Evolutionary conservation across 441 rosid species (phyloP), one percentile per base, ranked within the genome.

Genomic region (Erodium texanum): DNA sequence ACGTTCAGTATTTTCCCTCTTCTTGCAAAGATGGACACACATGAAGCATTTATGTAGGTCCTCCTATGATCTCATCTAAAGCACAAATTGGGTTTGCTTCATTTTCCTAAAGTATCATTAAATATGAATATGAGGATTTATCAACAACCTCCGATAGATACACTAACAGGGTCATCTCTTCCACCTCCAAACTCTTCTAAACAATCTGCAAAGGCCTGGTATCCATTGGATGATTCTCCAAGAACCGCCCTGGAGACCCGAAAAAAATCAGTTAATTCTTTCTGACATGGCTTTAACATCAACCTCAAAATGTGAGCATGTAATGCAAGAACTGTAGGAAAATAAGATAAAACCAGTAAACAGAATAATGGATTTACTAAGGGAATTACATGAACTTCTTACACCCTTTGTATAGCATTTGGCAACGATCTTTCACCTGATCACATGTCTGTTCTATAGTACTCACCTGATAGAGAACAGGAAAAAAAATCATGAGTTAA

Each of bases 131-230:
- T 19, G 61, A 68, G 74, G 69, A 43, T 24, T 61, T 11, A 61
- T 71, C 67, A 74, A 66, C 71, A 77, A 89, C 96, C 98, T 92
- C 98, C 98, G 9, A 89, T 85, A 29, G 96, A 89, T 64, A 86
- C 86, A 77, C 94, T 86, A 68, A 89, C 80, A 62, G 96, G 91
- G 78, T 92, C 96, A 77, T 92, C 96, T 69, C 75, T 88, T 65
- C 92, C 96, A 72, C 87, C 94, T 36, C 94, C 96, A 78, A 89
- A 89, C 70, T 78, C 85, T 84, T 89, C 92, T 66, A 89, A 79
- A 66, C 92, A 83, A 73, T 84, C 89, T 11, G 87, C 96, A 69
- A 92, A 89, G 19, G 82, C 67, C 63, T 63, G 74, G 67, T 92
- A 96, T n/a, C 86, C 98, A 71, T 68, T 75, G 61, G 83, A 83